These are phyloP conservation scores for Cladorrhinum sp. DNA, from an alignment of 2,329 filamentous ascomycete genomes.

Conservation along the genomic window DNA sequence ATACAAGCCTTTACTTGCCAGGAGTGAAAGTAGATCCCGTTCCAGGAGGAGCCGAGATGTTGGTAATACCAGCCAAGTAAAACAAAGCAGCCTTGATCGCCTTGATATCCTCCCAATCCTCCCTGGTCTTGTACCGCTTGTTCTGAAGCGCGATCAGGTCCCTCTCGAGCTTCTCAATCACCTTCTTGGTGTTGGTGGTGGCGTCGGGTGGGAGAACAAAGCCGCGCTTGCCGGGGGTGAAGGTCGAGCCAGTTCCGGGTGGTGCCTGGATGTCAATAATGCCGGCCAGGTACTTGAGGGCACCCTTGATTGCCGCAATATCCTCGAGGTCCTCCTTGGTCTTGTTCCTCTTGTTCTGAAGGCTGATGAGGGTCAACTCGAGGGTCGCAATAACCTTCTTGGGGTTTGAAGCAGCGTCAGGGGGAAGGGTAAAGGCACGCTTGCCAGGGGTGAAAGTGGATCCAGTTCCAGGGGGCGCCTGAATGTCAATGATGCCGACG, in stretches of 20 bases:
- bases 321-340: conserved; percentile 16
- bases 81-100: conserved; percentile 23
- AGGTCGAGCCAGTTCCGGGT: conserved; percentile 20
- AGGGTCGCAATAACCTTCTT: conserved; percentile 20
- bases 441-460: conserved; percentile 25
- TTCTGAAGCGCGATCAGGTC: conserved; percentile 25
- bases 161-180: conserved; percentile 21
- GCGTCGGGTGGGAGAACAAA: conserved; percentile 22
- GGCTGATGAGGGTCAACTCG: conserved; percentile 13
- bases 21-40: conserved; percentile 24
- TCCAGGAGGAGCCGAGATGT: conserved; percentile 25
- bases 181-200: conserved; percentile 22
- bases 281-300: conserved; percentile 19
- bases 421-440: conserved; percentile 20
- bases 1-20: conserved; percentile 15
- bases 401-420: conserved; percentile 17
- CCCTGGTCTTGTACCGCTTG: conserved; percentile 24
- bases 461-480: conserved; percentile 20
- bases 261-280: conserved; percentile 21
- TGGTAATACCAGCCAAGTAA: conserved; percentile 23
- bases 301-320: conserved; percentile 19
- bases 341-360: conserved; percentile 26
- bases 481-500: conserved; percentile 19
- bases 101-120: conserved; percentile 22
- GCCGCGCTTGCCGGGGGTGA: conserved; percentile 26